Evolutionary conservation across 805 yeast species (phyloP).

Genomic region (Metschnikowia arizonensis): DNA sequence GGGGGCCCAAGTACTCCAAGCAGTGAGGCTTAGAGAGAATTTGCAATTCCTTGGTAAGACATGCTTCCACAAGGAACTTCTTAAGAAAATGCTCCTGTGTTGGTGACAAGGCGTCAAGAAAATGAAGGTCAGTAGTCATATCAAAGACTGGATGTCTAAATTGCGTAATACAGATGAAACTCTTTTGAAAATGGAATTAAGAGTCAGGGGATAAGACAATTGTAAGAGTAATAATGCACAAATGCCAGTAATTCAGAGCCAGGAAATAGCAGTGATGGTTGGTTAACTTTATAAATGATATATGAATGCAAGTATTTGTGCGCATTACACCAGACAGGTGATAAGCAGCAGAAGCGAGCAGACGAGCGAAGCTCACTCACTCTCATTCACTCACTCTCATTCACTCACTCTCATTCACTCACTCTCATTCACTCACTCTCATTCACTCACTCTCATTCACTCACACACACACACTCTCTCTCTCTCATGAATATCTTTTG

Average conservation of each 20-base stretch:
- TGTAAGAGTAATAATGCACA: neutral
- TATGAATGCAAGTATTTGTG: neutral
- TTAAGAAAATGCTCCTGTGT: constrained; percentile 84
- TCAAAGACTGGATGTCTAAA: neutral
- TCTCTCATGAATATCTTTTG: no score
- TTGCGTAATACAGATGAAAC: no score
- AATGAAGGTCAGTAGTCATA: constrained; percentile 7
- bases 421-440: no score
- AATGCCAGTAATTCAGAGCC: neutral
- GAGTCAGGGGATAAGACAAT: no score
- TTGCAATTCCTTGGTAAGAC: constrained; percentile 60
- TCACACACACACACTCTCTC: no score
- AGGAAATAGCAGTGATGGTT: neutral
- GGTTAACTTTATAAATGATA: neutral
- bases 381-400: no score
- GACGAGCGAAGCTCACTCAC: no score
- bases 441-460: no score
- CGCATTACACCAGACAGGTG: neutral
- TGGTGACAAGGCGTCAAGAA: constrained; percentile 39
- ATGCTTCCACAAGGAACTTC: constrained; percentile 65
- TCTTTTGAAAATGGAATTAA: no score
- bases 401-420: no score
- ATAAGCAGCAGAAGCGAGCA: no score
- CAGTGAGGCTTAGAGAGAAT: constrained; percentile 57
- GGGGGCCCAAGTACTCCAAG: constrained; percentile 69